These are phyloP conservation scores for Lanmaoa rubissima DNA, from an alignment of 768 basidiomycete species.

Conservation along the genomic window DNA sequence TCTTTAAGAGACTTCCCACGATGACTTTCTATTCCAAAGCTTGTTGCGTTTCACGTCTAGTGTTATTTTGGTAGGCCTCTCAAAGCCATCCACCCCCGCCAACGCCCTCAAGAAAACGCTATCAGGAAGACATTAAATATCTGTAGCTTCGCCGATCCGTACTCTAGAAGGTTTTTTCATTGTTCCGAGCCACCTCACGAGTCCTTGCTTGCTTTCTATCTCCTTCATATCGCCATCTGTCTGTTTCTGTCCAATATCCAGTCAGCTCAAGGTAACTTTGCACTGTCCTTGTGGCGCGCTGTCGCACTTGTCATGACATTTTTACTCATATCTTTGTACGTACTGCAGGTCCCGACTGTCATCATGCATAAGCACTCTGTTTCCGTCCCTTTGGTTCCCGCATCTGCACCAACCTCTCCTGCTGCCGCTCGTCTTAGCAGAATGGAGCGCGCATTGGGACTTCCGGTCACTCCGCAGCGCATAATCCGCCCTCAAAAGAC, in stretches of 20 bases:
- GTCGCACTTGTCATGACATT: not conserved
- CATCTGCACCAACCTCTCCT: slow-evolving; percentile 46
- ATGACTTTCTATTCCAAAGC: slow-evolving; percentile 21
- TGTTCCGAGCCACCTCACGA: slow-evolving; percentile 23
- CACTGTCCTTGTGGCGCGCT: not conserved
- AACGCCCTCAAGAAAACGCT: slow-evolving; percentile 14
- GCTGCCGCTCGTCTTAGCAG: slow-evolving; percentile 36
- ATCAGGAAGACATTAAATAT: slow-evolving; percentile 1
- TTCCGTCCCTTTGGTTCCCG: slow-evolving; percentile 34
- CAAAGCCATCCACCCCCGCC: slow-evolving; percentile 10
- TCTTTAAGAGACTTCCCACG: slow-evolving; percentile 37
- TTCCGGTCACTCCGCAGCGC: slow-evolving; percentile 68
- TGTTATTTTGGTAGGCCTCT: slow-evolving; percentile 20
- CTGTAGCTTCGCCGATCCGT: slow-evolving; percentile 15
- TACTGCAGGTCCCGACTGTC: slow-evolving; percentile 14
- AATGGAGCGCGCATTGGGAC: slow-evolving; percentile 28
- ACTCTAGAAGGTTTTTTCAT: slow-evolving; percentile 9
- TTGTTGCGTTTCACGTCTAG: slow-evolving; percentile 29
- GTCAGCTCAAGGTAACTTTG: slow-evolving; percentile 22
- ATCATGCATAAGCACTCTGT: slow-evolving; percentile 32
- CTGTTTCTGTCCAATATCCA: slow-evolving; percentile 13
- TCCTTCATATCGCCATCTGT: slow-evolving; percentile 26
- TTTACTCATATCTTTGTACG: slow-evolving; percentile 9
- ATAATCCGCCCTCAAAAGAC: slow-evolving; percentile 44
- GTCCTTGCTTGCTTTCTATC: slow-evolving; percentile 21